Base-by-base conservation (phyloP, 306 rosid genomes). In the Cicer judaicum region DNA sequence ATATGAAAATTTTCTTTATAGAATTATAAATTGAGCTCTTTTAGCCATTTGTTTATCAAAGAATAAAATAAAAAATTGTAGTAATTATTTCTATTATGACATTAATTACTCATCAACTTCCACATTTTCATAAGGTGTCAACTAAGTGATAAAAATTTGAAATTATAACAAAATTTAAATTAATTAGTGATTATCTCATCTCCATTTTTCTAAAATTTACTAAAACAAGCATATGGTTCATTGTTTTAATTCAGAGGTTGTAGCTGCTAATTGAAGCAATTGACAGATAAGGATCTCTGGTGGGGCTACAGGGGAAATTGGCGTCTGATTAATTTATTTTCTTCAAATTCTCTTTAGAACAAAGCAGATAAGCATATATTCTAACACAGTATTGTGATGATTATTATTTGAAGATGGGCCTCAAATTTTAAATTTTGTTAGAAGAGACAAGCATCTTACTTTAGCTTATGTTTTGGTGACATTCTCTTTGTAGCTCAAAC, bases 401-500 rank as follows among this genome's bases (percentile, higher is more conserved):
- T 85, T 83, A 77, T 73, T 73, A 81, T 80, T 70, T 63, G 78
- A 65, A 86, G 77, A 41, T 79, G 84, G 72, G 72, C 68, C 56
- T 74, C 72, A 46, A 66, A 82, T 82, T 83, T 57, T 69, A 84
- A 88, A 84, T 86, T 82, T 59, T 36, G 57, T 43, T 10, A 44
- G 18, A 63, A 64, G 75, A 79, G 84, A 76, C 66, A 83, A 85
- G 84, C 87, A 75, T 85, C 85, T 47, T 76, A 63, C 90, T 90
- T 88, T 87, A 81, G 78, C 85, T 82, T 79, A 83, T 85, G 78
- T 68, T 85, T 85, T 65, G 80, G 85, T 84, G 74, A 91, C 94
- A 86, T 89, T 91, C 91, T 83, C 77, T 87, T 86, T 89, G 93
- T 71, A 85, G 89, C 73, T 80, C 42, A 53, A 72, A 54, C 81